Percentiles rank a stretch among this genome's conserved stretches.
These are phyloP conservation scores for Populus tremula DNA, from an alignment of 345 rosid genomes.

Conservation along the genomic window DNA sequence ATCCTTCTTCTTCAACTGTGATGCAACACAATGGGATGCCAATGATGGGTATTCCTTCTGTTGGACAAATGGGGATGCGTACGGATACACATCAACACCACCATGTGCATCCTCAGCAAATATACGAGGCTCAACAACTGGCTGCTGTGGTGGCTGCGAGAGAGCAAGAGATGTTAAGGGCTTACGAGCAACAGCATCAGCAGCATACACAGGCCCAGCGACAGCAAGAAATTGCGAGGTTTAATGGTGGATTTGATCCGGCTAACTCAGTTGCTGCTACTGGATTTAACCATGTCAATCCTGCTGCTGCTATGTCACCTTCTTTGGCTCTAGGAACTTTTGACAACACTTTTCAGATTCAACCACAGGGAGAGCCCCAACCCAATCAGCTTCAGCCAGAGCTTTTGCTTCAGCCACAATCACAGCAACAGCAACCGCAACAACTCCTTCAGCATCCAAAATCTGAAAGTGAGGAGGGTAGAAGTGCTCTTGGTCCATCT, in stretches of 20 bases:
- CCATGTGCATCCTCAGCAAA: slow-evolving; percentile 43
- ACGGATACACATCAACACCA: slow-evolving; percentile 34
- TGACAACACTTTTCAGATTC: slow-evolving; percentile 55
- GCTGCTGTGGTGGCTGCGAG: slow-evolving; percentile 56
- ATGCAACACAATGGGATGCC: slow-evolving; percentile 38
- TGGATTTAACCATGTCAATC: slow-evolving; percentile 36
- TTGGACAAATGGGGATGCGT: slow-evolving; percentile 33
- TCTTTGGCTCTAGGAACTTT: slow-evolving; percentile 54
- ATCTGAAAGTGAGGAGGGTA: slow-evolving; percentile 53
- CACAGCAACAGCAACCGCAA: slow-evolving; percentile 20
- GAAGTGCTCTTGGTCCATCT: slow-evolving; percentile 33
- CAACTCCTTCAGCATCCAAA: slow-evolving; percentile 35
- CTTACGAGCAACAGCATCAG: slow-evolving; percentile 39
- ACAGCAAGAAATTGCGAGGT: slow-evolving; percentile 49
- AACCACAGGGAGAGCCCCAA: slow-evolving; percentile 31
- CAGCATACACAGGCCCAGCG: slow-evolving; percentile 23
- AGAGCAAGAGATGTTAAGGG: slow-evolving; percentile 63
- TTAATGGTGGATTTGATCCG: slow-evolving; percentile 35
- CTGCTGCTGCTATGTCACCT: slow-evolving; percentile 36
- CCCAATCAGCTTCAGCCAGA: slow-evolving; percentile 45
- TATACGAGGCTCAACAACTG: slow-evolving; percentile 58
- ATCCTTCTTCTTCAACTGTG: slow-evolving; percentile 36
- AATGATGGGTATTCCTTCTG: slow-evolving; percentile 47
- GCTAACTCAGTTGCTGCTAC: slow-evolving; percentile 36
- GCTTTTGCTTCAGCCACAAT: slow-evolving; percentile 43